Evolutionary conservation across 768 basidiomycete species (phyloP).

Genomic region (Mrakia gelida): DNA sequence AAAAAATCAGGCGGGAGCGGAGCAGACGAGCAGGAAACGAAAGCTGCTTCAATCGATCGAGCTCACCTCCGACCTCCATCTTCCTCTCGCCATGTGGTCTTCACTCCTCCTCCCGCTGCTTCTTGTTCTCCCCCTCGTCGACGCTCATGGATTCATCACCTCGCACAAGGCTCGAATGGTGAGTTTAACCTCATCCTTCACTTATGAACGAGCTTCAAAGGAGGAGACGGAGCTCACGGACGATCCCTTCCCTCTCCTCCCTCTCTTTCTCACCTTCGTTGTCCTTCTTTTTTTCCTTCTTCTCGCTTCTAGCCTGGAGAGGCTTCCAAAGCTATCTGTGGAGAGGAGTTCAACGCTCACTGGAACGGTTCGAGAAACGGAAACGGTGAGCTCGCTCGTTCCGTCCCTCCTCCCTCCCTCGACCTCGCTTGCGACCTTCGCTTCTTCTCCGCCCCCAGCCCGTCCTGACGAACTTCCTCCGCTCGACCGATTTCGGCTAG

Average conservation of each 20-base stretch:
- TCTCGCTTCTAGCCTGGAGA: not conserved
- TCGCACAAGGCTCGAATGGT: conserved; percentile 22
- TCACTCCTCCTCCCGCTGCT: not conserved
- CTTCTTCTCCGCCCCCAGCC: not conserved
- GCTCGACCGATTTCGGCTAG: no score
- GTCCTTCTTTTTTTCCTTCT: not conserved
- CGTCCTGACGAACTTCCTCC: conserved; percentile 9
- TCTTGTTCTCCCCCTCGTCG: not conserved
- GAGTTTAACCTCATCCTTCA: not conserved
- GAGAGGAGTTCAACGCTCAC: conserved; percentile 18
- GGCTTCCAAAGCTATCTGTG: conserved; percentile 5
- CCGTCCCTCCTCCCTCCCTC: not conserved
- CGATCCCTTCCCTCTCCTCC: not conserved
- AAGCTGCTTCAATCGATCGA: not conserved
- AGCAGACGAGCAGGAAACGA: no score
- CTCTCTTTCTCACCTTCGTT: no score
- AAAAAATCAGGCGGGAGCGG: no score
- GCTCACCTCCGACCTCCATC: not conserved
- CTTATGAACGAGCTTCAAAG: not conserved
- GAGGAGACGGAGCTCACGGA: not conserved
- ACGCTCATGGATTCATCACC: conserved; percentile 19
- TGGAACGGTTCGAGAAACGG: conserved; percentile 3
- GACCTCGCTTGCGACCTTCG: not conserved
- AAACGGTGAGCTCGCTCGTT: conserved; percentile 12
- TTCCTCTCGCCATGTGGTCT: not conserved